phyloP scores from a whole-genome alignment of 768 basidiomycete genomes.

The Leccinum longicurvipes region DNA sequence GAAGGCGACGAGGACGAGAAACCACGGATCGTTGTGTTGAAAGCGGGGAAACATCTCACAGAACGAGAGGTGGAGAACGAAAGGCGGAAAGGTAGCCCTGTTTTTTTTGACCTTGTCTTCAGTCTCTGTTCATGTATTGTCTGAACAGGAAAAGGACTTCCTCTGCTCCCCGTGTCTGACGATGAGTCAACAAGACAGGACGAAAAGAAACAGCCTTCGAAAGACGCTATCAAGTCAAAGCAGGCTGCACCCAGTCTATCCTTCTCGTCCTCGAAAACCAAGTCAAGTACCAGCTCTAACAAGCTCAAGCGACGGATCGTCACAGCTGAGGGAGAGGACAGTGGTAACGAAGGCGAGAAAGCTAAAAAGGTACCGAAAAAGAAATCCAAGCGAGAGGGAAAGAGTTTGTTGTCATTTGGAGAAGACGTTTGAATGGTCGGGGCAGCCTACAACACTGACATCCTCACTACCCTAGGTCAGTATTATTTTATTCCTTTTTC shows the following conservation, averaged over 20 bases:
- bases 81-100: conserved; percentile 59
- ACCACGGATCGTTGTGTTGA: conserved; percentile 87
- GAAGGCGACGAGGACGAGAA: conserved; percentile 75
- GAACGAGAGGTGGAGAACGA: conserved; percentile 77
- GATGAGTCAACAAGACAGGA: conserved; percentile 28
- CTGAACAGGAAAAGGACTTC: conserved; percentile 55
- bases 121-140: conserved; percentile 1
- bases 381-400: conserved; percentile 50
- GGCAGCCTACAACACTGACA: neutral
- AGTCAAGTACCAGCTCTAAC: conserved; percentile 22
- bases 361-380: conserved; percentile 40
- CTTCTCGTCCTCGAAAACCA: conserved; percentile 37
- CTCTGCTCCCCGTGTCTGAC: conserved; percentile 45
- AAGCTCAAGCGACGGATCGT: conserved; percentile 37
- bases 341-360: conserved; percentile 19
- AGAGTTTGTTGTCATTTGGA: conserved; percentile 37
- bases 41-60: conserved; percentile 82
- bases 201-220: conserved; percentile 18
- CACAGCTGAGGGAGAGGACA: conserved; percentile 29
- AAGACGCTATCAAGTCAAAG: conserved; percentile 24
- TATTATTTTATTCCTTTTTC: neutral
- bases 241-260: conserved; percentile 29
- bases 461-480: conserved; percentile 1
- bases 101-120: neutral
- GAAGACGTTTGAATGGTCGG: conserved; percentile 28